Evolutionary conservation across 306 rosid species (phyloP), one percentile per base, ranked within the genome.

Genomic region (Phaseolus lunatus): DNA sequence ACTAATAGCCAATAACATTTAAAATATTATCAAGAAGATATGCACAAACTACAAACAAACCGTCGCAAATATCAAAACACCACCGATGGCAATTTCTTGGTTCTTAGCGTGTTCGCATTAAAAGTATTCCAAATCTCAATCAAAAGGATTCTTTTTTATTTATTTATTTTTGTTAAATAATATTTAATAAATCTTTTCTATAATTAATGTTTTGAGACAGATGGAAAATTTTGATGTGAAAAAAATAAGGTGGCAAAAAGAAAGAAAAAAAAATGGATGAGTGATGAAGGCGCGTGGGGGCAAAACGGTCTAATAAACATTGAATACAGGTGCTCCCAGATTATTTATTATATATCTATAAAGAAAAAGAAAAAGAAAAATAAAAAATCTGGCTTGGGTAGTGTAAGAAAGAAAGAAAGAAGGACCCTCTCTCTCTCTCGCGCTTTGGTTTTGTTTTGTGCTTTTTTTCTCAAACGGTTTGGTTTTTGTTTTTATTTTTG

Each of bases 281-380:
- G 18, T 18, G 13, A 50, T 70, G 62, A 13, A 47, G 11, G 48
- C 81, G 67, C 20, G 44, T 70, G 77, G 71, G 82, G 79, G 82
- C 66, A 82, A 82, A 82, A 64, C 39, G 63, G 80, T 69, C 75
- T n/a, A 54, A 65, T 56, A 67, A 12, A 45, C 77, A 52, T 74
- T 9, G 81, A 78, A 61, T 48, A 65, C 58, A 57, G 77, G 57
- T 73, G 57, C 68, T 10, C 8, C 3, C 31, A 56, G 22, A 72
- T 33, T 52, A 39, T 19, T 43, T 43, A 43, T 43, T 43, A 43
- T 11, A 6, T 2, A 43, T 43, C 16, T 56, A 48, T 61, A 20
- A 26, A 14, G n/a, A 29, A 5, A 66, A 41, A 13, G 16, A 59
- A 14, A 61, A 15, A 14, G 1, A 41, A 68, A 35, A 53, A 26